Evolutionary conservation across 2,329 filamentous ascomycete genomes (phyloP), one percentile per base, ranked within the genome.

Genomic region (Nigrospora osmanthi): DNA sequence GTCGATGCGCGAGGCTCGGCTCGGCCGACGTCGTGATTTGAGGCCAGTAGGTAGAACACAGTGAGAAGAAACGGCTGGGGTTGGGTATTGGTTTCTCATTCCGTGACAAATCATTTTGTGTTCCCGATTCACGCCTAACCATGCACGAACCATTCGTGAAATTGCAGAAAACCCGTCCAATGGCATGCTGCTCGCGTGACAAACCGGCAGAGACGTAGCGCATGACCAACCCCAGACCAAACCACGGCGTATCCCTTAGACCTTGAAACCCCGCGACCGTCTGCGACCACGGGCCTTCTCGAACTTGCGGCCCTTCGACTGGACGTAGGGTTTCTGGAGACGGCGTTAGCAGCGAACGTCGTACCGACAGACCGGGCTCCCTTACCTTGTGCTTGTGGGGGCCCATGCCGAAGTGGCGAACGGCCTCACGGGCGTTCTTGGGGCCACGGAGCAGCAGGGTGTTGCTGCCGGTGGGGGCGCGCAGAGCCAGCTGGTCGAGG

Each of bases 271-370:
- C 67, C 87, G 83, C 65, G 90, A 97, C 71, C 89, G 81, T 85
- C 93, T 94, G 76, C 93, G 90, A 75, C 93, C 94, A 93, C 93
- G 90, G 66, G 90, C 93, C 66, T 83, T 82, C 85, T 98, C 94
- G 80, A 98, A 98, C 82, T 98, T 98, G 76, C 93, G 87, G 67
- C 94, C 94, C 87, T 98, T 98, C 80, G 89, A 95, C 75, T 89
- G 81, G 66, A 98, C 81, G 63, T 95, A 87, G 60, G 91, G 91
- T 83, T 96, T 97, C 91, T 93, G 58, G 50, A 62, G 35, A 51
- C 48, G 37, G 44, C 40, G 54, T 73, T 54, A 74, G 67, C 52
- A 51, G 42, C 3, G 6, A 11, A 15, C 11, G 10, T 17, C 16
- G 37, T 6, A 7, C n/a, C 44, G 30, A 16, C 49, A 56, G 45